These are phyloP conservation scores for Flaveria ramosissima DNA, from an alignment of 129 eudicot genomes.

Conservation along the genomic window DNA sequence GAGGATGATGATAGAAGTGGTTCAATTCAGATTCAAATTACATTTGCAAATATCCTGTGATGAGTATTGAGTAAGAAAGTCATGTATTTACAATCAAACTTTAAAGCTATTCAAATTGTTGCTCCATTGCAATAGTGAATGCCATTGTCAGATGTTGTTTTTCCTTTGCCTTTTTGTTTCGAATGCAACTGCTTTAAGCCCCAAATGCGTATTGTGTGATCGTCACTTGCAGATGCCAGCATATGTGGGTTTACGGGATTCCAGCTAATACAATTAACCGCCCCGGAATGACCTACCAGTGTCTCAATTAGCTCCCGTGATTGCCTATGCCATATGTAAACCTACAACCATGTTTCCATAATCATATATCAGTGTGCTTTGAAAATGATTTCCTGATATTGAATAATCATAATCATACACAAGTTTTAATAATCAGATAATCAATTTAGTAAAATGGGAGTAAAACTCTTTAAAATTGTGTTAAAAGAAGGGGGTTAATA, in stretches of 20 bases:
- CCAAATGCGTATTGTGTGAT: slow-evolving; percentile 84
- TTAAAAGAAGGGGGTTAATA: background rate
- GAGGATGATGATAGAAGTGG: slow-evolving; percentile 5
- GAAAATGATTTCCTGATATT: background rate
- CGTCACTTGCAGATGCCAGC: slow-evolving; percentile 98
- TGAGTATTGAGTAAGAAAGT: slow-evolving; percentile 22
- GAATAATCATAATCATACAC: background rate
- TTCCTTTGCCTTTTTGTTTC: slow-evolving; percentile 39
- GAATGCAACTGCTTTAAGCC: slow-evolving; percentile 60
- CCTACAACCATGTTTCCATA: slow-evolving; percentile 45
- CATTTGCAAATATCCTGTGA: slow-evolving; percentile 39
- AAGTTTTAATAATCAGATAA: background rate
- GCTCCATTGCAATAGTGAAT: slow-evolving; percentile 66
- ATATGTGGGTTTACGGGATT: slow-evolving; percentile 84
- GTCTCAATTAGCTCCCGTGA: slow-evolving; percentile 66
- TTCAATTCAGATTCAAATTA: slow-evolving; percentile 37
- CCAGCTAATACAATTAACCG: slow-evolving; percentile 93
- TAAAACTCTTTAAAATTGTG: background rate
- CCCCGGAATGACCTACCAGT: slow-evolving; percentile 81
- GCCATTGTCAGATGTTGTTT: slow-evolving; percentile 44
- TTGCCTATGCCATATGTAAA: slow-evolving; percentile 87
- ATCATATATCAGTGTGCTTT: background rate
- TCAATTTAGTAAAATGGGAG: background rate
- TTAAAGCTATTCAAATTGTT: slow-evolving; percentile 28
- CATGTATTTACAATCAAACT: slow-evolving; percentile 38